Conservation (phyloP, 73 alveolate genomes). For the Effrenium voratum region DNA sequence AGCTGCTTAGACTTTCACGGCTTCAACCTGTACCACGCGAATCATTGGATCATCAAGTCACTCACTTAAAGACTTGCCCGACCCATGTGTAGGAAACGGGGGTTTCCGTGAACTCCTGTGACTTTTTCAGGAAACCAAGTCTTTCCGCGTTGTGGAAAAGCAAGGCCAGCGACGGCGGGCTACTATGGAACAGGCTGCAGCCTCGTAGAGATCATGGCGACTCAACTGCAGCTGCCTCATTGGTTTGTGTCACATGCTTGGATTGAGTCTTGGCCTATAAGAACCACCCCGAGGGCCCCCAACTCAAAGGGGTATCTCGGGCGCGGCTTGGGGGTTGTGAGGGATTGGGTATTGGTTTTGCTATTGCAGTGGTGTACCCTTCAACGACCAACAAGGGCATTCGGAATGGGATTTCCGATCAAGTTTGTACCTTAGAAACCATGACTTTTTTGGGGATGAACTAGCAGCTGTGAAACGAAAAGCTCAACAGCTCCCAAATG, state of each 20-base stretch:
- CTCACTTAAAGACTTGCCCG: background rate
- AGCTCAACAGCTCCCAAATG: too few species aligned
- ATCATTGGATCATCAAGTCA: constrained; percentile 16
- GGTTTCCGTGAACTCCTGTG: background rate
- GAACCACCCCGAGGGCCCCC: too few species aligned
- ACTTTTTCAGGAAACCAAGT: background rate
- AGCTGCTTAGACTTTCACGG: background rate
- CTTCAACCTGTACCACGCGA: constrained; percentile 4
- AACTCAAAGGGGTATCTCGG: too few species aligned
- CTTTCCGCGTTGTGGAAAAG: background rate
- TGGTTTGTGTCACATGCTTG: constrained; percentile 90
- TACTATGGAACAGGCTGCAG: constrained; percentile 17
- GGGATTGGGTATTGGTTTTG: too few species aligned
- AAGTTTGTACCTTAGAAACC: too few species aligned
- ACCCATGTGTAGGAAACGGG: too few species aligned
- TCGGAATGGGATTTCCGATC: too few species aligned
- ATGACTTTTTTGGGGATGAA: too few species aligned
- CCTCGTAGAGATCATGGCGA: constrained; percentile 27
- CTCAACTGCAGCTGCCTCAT: background rate
- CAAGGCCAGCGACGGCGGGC: constrained; percentile 1
- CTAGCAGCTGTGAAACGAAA: too few species aligned
- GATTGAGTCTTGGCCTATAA: constrained; percentile 62
- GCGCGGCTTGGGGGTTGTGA: too few species aligned
- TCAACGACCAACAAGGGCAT: too few species aligned
- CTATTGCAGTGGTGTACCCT: too few species aligned